phyloP scores from a whole-genome alignment of 192 early-diverging fungal genomes.

The Pilaira anomala region DNA sequence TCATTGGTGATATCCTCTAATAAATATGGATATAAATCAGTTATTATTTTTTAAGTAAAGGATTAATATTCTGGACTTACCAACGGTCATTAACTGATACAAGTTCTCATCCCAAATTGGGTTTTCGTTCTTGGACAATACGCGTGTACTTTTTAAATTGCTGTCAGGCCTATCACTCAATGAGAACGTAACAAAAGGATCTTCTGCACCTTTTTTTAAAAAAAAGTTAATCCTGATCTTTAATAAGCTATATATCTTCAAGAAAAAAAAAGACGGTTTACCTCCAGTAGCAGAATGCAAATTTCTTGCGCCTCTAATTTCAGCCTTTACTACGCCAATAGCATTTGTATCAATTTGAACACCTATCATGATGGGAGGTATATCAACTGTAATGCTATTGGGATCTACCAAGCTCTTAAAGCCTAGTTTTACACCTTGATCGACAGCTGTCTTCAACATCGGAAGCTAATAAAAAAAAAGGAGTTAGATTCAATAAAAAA shows the following conservation, averaged over 20 bases:
- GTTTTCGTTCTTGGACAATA: slow-evolving; percentile 27
- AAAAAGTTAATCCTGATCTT: neutral
- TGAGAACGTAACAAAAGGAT: slow-evolving; percentile 25
- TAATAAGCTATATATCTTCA: neutral
- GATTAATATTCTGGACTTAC: neutral
- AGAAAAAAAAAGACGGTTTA: neutral
- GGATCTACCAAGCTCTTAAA: slow-evolving; percentile 27
- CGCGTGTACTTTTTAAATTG: slow-evolving; percentile 25
- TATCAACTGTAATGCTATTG: slow-evolving; percentile 28
- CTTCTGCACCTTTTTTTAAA: slow-evolving; percentile 19
- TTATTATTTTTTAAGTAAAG: neutral
- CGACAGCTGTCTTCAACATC: slow-evolving; percentile 20
- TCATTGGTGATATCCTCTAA: slow-evolving; percentile 26
- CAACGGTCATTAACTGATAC: slow-evolving; percentile 21
- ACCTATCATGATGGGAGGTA: slow-evolving; percentile 12
- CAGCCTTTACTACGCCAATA: slow-evolving; percentile 33
- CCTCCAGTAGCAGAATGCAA: slow-evolving; percentile 2
- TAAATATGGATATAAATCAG: neutral
- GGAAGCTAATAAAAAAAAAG: slow-evolving; percentile 14
- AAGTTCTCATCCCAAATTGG: slow-evolving; percentile 30
- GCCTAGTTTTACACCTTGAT: slow-evolving; percentile 24
- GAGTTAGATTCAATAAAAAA: neutral
- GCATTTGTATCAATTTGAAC: slow-evolving; percentile 14
- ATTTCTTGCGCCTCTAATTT: slow-evolving; percentile 23
- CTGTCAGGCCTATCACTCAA: slow-evolving; percentile 20